Evolutionary conservation across 768 basidiomycete species (phyloP).

Genomic region (Udeniomyces megalosporus): DNA sequence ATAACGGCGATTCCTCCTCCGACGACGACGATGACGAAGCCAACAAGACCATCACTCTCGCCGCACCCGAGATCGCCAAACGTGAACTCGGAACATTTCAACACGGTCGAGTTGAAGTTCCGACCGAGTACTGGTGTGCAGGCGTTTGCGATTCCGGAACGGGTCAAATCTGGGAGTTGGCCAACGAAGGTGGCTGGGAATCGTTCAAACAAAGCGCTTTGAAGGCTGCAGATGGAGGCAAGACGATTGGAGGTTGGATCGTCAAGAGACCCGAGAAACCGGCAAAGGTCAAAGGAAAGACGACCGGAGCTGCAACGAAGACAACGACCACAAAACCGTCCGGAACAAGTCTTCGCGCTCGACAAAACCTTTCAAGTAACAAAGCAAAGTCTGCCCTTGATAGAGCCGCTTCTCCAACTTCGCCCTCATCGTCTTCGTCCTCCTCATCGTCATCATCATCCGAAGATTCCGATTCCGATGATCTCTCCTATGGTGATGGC

Average conservation of each 20-base stretch:
- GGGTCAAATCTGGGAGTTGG: constrained; percentile 10
- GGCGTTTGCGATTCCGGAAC: constrained; percentile 3
- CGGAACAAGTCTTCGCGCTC: too few relatives aligned
- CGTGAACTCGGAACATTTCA: not conserved
- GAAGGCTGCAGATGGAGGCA: not conserved
- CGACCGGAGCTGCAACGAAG: not conserved
- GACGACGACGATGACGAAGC: not conserved
- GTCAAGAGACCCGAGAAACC: not conserved
- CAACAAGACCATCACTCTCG: not conserved
- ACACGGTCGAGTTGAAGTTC: not conserved
- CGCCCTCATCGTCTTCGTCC: not conserved
- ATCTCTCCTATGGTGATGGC: too few relatives aligned
- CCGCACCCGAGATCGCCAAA: not conserved
- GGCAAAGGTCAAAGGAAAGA: not conserved
- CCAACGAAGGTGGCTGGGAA: not conserved
- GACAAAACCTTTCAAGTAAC: too few relatives aligned
- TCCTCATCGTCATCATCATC: not conserved
- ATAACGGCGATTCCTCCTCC: not conserved
- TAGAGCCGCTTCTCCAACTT: not conserved
- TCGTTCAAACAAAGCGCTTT: not conserved
- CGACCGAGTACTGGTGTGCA: constrained; percentile 8
- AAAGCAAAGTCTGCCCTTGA: not conserved
- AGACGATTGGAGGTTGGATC: not conserved
- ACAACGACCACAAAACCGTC: too few relatives aligned
- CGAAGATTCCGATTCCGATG: not conserved